Base-by-base conservation (phyloP, 495 filamentous ascomycete species). In the Penicillium psychrofluorescens region DNA sequence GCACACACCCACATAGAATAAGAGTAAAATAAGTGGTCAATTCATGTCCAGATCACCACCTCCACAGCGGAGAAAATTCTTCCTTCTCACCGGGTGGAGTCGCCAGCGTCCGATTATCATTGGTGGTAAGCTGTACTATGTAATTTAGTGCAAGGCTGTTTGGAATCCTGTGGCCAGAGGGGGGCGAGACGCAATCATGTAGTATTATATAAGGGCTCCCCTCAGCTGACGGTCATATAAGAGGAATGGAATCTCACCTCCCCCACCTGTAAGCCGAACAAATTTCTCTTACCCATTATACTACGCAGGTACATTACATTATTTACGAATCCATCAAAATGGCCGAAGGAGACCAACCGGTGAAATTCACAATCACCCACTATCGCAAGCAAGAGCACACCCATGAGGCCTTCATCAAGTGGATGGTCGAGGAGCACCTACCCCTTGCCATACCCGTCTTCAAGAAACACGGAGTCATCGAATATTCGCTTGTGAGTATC, bases 321-420 rank as follows among this genome's bases (percentile, higher is more conserved):
- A 22, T 22, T 22, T 22, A 22, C 22, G 22, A 34, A 11, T 0
- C 12, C 16, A 15, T 14, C 16, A 36, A 29, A 12, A 51, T 52
- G 49, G 36, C 49, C 22, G 38, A 44, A 45, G 41, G 29, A 22
- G 36, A 39, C 40, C 50, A 44, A 34, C 46, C 45, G 15, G 34
- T 56, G 42, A 62, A 62, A 42, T 54, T 54, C 45, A 59, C 59
- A 10, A 40, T 62, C 34, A 62, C 59, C 10, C 59, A 62, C 36
- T 42, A 60, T 35, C 59, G 59, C 38, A 27, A 49, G 42, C 48
- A 37, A 13, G 16, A 60, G 31, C 53, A 58, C 46, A 55, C 53
- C 3, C 59, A 62, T 29, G 59, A 62, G 40, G 59, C 48, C 28
- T 62, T 62, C 37, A 57, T 62, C 11, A 55, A 62, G 12, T 62